Percentiles rank a stretch among this genome's conserved stretches.
Evolutionary conservation across 2,329 filamentous ascomycete genomes (phyloP).

Genomic region (Trichoderma sp.): DNA sequence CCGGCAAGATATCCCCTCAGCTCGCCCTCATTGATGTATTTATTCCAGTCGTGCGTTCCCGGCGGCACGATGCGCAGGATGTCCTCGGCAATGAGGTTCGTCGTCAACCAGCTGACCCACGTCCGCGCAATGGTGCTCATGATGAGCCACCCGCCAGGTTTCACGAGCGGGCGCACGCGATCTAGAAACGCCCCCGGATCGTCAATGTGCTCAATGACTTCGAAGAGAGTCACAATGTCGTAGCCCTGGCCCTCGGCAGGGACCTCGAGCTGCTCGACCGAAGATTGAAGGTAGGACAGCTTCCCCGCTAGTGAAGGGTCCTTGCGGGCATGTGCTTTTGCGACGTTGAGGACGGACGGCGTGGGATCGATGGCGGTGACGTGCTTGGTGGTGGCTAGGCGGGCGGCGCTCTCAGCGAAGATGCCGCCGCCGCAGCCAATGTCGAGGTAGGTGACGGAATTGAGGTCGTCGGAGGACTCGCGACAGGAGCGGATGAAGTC

Average conservation of each 20-base stretch:
- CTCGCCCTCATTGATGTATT: constrained; percentile 90
- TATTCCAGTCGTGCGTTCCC: constrained; percentile 93
- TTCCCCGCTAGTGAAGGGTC: constrained; percentile 66
- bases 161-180: constrained; percentile 69
- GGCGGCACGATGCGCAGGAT: constrained; percentile 80
- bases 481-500: constrained; percentile 81
- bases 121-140: constrained; percentile 90
- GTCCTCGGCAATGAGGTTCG: constrained; percentile 88
- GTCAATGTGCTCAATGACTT: constrained; percentile 91
- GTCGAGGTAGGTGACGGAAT: constrained; percentile 70
- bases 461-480: constrained; percentile 39
- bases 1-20: constrained; percentile 55
- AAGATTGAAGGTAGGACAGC: constrained; percentile 71
- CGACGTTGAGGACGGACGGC: constrained; percentile 69
- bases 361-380: constrained; percentile 80
- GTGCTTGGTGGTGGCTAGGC: constrained; percentile 57
- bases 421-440: constrained; percentile 95
- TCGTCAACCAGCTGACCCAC: constrained; percentile 85
- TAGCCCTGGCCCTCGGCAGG: constrained; percentile 47
- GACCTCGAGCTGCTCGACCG: constrained; percentile 66
- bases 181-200: constrained; percentile 71
- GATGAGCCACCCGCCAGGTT: constrained; percentile 89
- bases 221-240: constrained; percentile 85
- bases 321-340: constrained; percentile 68
- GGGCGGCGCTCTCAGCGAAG: constrained; percentile 83